Base-by-base conservation (phyloP, 352 stramenopile species). In the Aphanomyces cochlioides region DNA sequence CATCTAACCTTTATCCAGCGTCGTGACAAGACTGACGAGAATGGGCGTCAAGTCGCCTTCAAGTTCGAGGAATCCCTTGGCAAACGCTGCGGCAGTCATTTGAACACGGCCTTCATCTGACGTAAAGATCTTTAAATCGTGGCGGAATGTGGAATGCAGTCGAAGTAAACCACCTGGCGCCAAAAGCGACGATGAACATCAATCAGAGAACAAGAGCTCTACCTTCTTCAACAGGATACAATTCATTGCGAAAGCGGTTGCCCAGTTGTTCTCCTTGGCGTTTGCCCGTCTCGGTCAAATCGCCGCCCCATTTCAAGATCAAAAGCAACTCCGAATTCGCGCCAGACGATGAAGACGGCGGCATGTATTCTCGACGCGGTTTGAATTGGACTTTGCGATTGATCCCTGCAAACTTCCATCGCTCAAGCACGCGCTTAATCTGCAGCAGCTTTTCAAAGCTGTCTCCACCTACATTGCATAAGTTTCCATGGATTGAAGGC, bases 101-200 rank as follows among this genome's bases (percentile, higher is more conserved):
- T 99, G 98, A 39, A 99, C 97, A 21, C 98, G 84, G 1, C 98
- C 97, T 89, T 99, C 98, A 74, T 99, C 97, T 4, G 88, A 98
- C 7, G 97, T 99, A 76, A 99, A 99, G 69, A 99, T 99, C 78
- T 99, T 99, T 38, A 99, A 82, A 76, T 99, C 97, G 82, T 99
- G 98, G 4, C 98, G 92, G 77, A 99, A 99, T 0, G 97, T 99
- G 47, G 96, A 98, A 83, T 99, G 98, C 41, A 99, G 84, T 28
- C 97, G 91, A 58, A 99, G 82, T 68, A 99, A 90, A 3, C 97
- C 97, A 28, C 96, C 88, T 72, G 77, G 2, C 28, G 28, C 77
- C 28, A 67, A n/a, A 19, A 13, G 50, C 65, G 21, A 28, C 28
- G 28, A 28, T 28, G 28, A 28, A 28, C 28, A 28, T 28, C 28